A percentile compares a stretch with the other conserved stretches of the same genome.
phyloP scores from a whole-genome alignment of 352 stramenopile genomes.

The Phytophthora aleatoria region DNA sequence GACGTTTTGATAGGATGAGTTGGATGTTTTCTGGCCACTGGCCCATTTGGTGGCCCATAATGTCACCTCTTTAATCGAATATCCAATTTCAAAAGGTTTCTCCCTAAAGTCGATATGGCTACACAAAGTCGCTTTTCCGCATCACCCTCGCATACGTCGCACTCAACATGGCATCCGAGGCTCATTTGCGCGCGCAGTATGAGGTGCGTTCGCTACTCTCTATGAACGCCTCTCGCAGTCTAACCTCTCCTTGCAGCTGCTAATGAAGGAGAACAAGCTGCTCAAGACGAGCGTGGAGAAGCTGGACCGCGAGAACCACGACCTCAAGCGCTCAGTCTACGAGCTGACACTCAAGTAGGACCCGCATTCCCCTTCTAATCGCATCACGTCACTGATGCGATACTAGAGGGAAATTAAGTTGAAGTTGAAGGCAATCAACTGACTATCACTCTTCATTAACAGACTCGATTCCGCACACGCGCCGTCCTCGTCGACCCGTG shows the following conservation, averaged over 20 bases:
- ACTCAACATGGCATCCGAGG: constrained; percentile 67
- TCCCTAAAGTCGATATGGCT: constrained; percentile 9
- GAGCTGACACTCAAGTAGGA: constrained; percentile 86
- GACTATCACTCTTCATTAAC: constrained; percentile 26
- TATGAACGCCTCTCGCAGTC: neutral
- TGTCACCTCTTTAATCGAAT: neutral
- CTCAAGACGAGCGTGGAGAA: constrained; percentile 84
- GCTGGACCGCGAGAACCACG: constrained; percentile 88
- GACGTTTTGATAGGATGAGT: constrained; percentile 3
- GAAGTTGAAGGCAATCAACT: constrained; percentile 23
- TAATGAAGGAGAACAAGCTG: constrained; percentile 88
- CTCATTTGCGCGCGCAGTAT: constrained; percentile 83
- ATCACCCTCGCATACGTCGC: neutral
- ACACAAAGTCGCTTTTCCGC: constrained; percentile 8
- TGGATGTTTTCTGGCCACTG: constrained; percentile 1
- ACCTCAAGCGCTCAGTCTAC: constrained; percentile 92
- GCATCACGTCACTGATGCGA: neutral
- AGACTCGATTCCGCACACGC: constrained; percentile 74
- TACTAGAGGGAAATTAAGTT: constrained; percentile 9
- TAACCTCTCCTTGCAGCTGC: constrained; percentile 34
- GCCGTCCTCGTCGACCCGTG: constrained; percentile 33
- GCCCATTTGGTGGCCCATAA: constrained; percentile 15
- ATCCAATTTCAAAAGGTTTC: neutral
- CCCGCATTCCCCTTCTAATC: constrained; percentile 14
- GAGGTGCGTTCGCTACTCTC: constrained; percentile 45